Evolutionary conservation across 2,329 filamentous ascomycete species (phyloP).

Genomic region (Xylariaceae sp.): DNA sequence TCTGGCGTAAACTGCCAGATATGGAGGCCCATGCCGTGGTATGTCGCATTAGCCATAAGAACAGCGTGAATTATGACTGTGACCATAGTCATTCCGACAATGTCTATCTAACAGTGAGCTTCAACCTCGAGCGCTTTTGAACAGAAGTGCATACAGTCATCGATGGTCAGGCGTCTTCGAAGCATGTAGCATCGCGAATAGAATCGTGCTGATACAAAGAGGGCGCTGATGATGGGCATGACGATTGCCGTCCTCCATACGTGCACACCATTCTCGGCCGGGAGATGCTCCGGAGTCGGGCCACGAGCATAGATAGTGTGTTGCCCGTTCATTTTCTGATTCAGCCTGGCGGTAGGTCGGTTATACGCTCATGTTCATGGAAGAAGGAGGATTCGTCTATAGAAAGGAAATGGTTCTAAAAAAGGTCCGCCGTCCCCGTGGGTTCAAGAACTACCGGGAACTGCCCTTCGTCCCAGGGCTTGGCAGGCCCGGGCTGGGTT

Average conservation of each 20-base stretch:
- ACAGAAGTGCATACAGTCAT: constrained; percentile 29
- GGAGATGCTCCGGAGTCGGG: constrained; percentile 6
- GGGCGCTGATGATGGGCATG: constrained; percentile 24
- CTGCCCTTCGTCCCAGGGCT: too few species aligned
- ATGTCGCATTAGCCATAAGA: constrained; percentile 24
- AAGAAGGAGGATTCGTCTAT: too few species aligned
- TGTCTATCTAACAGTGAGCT: constrained; percentile 12
- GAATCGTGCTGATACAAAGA: constrained; percentile 23
- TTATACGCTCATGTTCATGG: too few species aligned
- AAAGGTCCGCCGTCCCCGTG: too few species aligned
- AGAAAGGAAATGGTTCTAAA: too few species aligned
- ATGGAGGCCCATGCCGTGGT: constrained; percentile 27
- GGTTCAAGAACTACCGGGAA: too few species aligned
- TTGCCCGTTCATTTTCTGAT: too few species aligned
- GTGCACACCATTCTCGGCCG: constrained; percentile 25
- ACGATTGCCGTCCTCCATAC: constrained; percentile 23
- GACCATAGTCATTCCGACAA: constrained; percentile 24
- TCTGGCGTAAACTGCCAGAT: constrained; percentile 27
- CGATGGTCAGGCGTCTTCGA: constrained; percentile 14
- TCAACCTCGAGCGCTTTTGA: too few species aligned
- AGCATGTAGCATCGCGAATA: constrained; percentile 21
- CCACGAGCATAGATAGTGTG: too few species aligned
- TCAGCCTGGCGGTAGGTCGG: too few species aligned
- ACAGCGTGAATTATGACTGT: constrained; percentile 20
- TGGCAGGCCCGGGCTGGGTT: too few species aligned